Base-by-base conservation (phyloP, 768 basidiomycete genomes). In the Lactifluus hygrophoroides region DNA sequence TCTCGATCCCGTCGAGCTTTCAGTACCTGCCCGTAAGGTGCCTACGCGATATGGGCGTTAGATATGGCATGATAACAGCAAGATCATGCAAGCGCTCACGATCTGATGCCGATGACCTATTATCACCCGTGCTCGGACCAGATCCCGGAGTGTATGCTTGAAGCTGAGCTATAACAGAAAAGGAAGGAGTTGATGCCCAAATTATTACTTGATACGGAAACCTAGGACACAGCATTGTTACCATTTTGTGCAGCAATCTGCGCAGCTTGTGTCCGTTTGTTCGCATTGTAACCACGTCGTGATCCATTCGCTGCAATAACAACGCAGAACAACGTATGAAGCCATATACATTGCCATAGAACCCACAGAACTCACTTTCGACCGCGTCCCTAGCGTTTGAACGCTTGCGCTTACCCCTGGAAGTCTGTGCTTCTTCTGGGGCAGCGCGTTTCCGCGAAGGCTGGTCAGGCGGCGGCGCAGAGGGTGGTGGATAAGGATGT, bases 241-340 rank as follows among this genome's bases (percentile, higher is more conserved):
- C 86, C 83, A 65, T 81, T 84, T 67, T 83, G 80, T 43, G 81
- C 81, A 30, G 80, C 77, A 65, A 81, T 80, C 64, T 82, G 79
- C 2, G 82, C 84, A 25, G 83, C 82, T 57, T 88, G 86, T 61
- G 71, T 83, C 57, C 86, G 84, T 71, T 86, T 88, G 75, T 84
- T 87, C 52, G 82, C 74, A 61, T 78, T 85, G 64, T 83, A 84
- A 43, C 84, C 86, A 64, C 85, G 82, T 71, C 82, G 83, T 38
- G 83, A 80, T 45, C 79, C 62, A 16, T 61, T 67, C 55, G 63
- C 52, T 52, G 21, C 14, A 32, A 42, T 23, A 54, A 25, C 50
- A 44, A 28, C 19, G 37, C 10, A 30, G 37, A 19, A 30, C 19
- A 28, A 40, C n/a, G 32, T 23, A 34, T 56, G 35, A 60, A 32